Percentiles rank a stretch among this genome's conserved stretches.
Evolutionary conservation across 345 rosid genomes (phyloP).

Genomic region (Boechera retrofracta): DNA sequence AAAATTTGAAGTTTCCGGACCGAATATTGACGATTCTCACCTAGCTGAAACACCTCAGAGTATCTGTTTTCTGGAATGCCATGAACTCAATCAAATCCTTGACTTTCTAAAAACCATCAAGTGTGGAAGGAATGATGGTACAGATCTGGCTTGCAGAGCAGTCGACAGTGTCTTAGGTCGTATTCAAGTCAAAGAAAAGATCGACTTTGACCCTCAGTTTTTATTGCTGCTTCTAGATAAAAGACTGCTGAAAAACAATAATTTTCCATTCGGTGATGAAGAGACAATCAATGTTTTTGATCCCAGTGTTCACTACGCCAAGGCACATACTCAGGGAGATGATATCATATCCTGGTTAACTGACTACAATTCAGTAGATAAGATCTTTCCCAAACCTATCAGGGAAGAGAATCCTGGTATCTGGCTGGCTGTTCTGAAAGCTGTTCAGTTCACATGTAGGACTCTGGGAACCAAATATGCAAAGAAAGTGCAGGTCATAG

Average conservation of each 20-base stretch:
- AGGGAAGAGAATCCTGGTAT: conserved; percentile 11
- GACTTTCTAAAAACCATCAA: conserved; percentile 7
- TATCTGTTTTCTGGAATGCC: conserved; percentile 31
- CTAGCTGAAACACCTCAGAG: conserved; percentile 36
- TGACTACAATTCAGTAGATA: background rate
- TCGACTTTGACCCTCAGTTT: conserved; percentile 19
- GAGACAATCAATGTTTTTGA: background rate
- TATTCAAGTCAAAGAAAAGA: conserved; percentile 21
- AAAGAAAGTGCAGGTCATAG: background rate
- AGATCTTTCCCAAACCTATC: conserved; percentile 11
- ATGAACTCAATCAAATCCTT: conserved; percentile 23
- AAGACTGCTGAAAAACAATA: conserved; percentile 14
- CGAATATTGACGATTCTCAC: background rate
- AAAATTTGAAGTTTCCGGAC: conserved; percentile 7
- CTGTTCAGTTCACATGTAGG: conserved; percentile 21
- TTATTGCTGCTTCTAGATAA: conserved; percentile 36
- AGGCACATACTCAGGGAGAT: conserved; percentile 31
- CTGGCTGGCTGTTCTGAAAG: conserved; percentile 33
- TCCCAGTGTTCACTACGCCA: conserved; percentile 10
- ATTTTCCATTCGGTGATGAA: background rate
- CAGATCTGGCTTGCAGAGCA: conserved; percentile 26
- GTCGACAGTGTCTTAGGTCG: background rate
- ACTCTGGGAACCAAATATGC: conserved; percentile 15
- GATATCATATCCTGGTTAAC: conserved; percentile 32
- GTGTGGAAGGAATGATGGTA: conserved; percentile 25